Base-by-base conservation (phyloP, 805 yeast species). In the Ogataea dorogensis region DNA sequence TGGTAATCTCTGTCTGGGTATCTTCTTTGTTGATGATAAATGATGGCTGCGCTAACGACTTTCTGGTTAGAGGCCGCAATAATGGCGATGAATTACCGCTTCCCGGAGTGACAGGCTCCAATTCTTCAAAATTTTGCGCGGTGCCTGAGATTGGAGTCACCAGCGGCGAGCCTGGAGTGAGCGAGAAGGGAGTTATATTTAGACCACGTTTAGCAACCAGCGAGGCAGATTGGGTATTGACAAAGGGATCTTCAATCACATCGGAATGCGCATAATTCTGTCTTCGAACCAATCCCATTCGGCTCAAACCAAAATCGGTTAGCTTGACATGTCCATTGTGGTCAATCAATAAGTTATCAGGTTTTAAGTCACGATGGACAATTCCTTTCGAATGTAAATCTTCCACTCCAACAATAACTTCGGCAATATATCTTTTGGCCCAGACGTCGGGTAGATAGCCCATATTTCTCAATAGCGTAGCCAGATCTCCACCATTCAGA, bases 401-500 rank as follows among this genome's bases (percentile, higher is more conserved):
- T 46, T 81, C 84, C 2, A 93, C 93, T 2, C 96, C 97, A 16
- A 86, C 81, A 14, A 89, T 79, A 2, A 89, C 86, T 55, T 93
- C 98, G 0, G 96, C 89, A 36, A 87, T 73, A 49, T 93, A 93
- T 46, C 85, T 72, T 44, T 72, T 79, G 0, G 87, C 77, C 98
- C 98, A 93, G 27, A 77, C 78, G 47, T 83, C 86, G 0, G 96
- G 91, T 16, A 93, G 61, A 2, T 80, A 79, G 0, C 95, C 96
- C 58, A 91, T 70, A 61, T 79, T 75, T 52, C 86, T 85, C 17
- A 93, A 64, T 34, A 94, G 65, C 0, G 96, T 81, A 0, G 97
- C 93, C 53, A 91, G 76, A 58, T 93, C 99, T 21, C 99, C 99
- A 27, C 98, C 98, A 48, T 84, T 86, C 24, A 93, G 65, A 54